Percentiles rank a stretch among this genome's conserved stretches.
phyloP scores from a whole-genome alignment of 2,329 filamentous ascomycete genomes.

The Acrocalymma vagum region DNA sequence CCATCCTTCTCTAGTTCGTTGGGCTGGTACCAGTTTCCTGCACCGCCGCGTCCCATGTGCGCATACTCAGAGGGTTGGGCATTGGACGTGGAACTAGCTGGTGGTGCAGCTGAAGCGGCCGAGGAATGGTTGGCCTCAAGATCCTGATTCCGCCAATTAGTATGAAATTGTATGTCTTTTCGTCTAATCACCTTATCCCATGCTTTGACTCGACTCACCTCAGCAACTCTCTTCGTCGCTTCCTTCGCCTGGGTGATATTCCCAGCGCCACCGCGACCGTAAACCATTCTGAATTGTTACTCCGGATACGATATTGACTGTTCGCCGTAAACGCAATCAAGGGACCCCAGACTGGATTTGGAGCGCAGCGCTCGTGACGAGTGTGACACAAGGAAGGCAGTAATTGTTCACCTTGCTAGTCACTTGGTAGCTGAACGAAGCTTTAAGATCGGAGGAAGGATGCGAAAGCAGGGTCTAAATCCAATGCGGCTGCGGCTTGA shows the following conservation, averaged over 20 bases:
- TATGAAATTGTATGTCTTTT: conserved; percentile 4
- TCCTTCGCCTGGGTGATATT: conserved; percentile 51
- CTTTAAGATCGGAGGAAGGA: too few species aligned
- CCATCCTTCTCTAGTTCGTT: conserved; percentile 49
- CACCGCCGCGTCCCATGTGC: conserved; percentile 55
- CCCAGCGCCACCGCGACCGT: conserved; percentile 56
- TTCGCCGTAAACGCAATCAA: too few species aligned
- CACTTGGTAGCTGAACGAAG: too few species aligned
- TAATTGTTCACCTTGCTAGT: too few species aligned
- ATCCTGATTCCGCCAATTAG: conserved; percentile 35
- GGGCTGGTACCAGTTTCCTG: conserved; percentile 58
- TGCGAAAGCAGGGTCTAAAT: too few species aligned
- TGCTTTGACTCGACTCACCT: conserved; percentile 29
- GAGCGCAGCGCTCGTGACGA: too few species aligned
- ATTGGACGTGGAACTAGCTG: conserved; percentile 16
- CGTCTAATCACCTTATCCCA: not conserved
- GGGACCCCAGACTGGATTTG: too few species aligned
- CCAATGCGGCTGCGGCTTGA: too few species aligned
- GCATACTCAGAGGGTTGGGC: conserved; percentile 46
- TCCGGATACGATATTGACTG: too few species aligned
- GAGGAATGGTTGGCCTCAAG: conserved; percentile 48
- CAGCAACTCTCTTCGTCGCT: conserved; percentile 36
- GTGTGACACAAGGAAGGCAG: too few species aligned
- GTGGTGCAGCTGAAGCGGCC: conserved; percentile 17
- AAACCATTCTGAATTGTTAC: conserved; percentile 38